phyloP scores from a whole-genome alignment of 768 basidiomycete species.

The Amanita fuliginea region DNA sequence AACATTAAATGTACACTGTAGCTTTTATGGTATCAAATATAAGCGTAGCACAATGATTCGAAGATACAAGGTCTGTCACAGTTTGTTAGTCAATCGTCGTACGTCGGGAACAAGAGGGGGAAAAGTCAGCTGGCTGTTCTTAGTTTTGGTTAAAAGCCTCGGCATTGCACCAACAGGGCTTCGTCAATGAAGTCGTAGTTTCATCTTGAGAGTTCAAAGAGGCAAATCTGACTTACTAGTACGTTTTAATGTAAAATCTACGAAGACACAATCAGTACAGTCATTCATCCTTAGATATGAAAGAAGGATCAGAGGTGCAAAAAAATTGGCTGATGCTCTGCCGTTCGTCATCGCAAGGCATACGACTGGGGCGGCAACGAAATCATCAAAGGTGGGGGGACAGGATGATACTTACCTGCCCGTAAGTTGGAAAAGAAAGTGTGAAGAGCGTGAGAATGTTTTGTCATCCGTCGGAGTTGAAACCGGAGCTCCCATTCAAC shows the following conservation, averaged over 20 bases:
- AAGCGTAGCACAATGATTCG: too few species aligned
- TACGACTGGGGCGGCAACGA: conserved; percentile 74
- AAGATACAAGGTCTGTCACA: not conserved
- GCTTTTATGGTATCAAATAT: too few species aligned
- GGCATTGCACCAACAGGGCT: conserved; percentile 28
- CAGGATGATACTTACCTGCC: conserved; percentile 19
- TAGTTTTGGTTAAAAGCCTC: conserved; percentile 35
- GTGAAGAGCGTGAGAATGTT: conserved; percentile 20
- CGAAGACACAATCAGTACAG: conserved; percentile 2
- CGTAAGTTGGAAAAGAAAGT: conserved; percentile 2
- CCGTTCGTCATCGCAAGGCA: conserved; percentile 47
- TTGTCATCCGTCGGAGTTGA: conserved; percentile 1
- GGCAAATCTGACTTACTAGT: not conserved
- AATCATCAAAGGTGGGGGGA: conserved; percentile 38
- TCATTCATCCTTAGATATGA: conserved; percentile 4
- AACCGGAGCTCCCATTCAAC: too few species aligned
- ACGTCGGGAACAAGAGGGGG: not conserved
- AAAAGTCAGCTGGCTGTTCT: conserved; percentile 52
- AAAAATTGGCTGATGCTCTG: conserved; percentile 58
- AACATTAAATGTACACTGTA: too few species aligned
- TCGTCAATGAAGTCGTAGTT: conserved; percentile 31
- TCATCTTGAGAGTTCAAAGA: conserved; percentile 24
- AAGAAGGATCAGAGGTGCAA: conserved; percentile 47
- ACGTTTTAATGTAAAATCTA: not conserved
- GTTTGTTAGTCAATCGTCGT: not conserved